Evolutionary conservation across 345 rosid species (phyloP).

Genomic region (Moricandia arvensis): DNA sequence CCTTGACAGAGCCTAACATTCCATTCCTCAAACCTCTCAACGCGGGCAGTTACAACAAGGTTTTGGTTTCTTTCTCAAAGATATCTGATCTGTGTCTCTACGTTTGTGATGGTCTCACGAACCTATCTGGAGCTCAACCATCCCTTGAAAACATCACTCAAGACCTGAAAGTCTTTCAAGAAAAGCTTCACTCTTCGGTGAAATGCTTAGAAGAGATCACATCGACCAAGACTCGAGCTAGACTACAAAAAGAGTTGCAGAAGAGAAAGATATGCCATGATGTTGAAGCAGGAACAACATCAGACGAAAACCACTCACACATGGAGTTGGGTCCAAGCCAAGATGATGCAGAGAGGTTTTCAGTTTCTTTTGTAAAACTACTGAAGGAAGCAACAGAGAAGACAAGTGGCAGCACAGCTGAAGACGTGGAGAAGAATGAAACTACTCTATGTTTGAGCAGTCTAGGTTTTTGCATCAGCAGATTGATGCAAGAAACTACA

Average conservation of each 20-base stretch:
- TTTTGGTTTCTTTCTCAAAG: constrained; percentile 44
- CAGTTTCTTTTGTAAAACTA: constrained; percentile 41
- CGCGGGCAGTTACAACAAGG: constrained; percentile 38
- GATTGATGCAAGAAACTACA: constrained; percentile 49
- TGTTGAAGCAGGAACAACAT: constrained; percentile 49
- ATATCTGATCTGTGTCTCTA: constrained; percentile 49
- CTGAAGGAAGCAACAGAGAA: constrained; percentile 33
- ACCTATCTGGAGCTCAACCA: constrained; percentile 36
- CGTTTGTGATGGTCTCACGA: constrained; percentile 35
- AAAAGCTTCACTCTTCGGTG: constrained; percentile 40
- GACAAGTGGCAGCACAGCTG: constrained; percentile 37
- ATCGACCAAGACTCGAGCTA: constrained; percentile 35
- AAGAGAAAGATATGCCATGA: constrained; percentile 44
- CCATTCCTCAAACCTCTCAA: constrained; percentile 53
- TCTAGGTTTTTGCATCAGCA: constrained; percentile 56
- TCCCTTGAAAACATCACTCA: constrained; percentile 25
- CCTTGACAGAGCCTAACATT: constrained; percentile 54
- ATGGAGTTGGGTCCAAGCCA: constrained; percentile 32
- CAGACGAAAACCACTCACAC: constrained; percentile 23
- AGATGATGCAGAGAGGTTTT: constrained; percentile 40
- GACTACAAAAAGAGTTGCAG: constrained; percentile 37
- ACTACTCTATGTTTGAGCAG: constrained; percentile 44
- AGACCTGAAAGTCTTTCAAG: constrained; percentile 45
- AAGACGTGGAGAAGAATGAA: constrained; percentile 43
- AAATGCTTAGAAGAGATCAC: constrained; percentile 45